Evolutionary conservation across 1,284 basidiomycete genomes (phyloP), one percentile per base, ranked within the genome.

Genomic region (Trichosporon coremiiforme): DNA sequence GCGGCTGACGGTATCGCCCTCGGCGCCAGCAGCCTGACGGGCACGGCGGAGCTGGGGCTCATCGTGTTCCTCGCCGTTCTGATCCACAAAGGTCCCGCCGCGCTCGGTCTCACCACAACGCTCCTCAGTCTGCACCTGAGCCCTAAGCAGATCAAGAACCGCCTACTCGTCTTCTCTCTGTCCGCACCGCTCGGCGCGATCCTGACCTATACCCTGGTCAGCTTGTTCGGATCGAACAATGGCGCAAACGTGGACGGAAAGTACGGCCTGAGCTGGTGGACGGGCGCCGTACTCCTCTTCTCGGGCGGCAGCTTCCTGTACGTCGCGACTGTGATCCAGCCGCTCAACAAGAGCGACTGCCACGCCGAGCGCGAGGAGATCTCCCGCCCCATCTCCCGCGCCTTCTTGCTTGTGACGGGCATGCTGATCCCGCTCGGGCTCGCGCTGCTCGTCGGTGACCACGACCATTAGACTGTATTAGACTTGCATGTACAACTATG

Each of bases 281-380:
- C 91, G 0, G 93, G 92, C 6, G 79, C 80, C 2, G 81, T 81
- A 2, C 73, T 84, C 20, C 75, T 83, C 17, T 84, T 84, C 76
- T 83, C 83, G 15, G 95, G 93, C 47, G 95, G 95, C 15, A 94
- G 93, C 0, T 98, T 98, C 83, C 85, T 98, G 35, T 98, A 95
- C 79, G 95, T 98, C 38, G 94, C 95, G 0, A 95, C 95, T 2
- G 91, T 94, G 41, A 86, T 95, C 29, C 92, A 93, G 79, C 89
- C 91, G 2, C 86, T 91, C 2, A 82, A 81, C 2, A 70, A 75
- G 33, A 71, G 22, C 31, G 57, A 62, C 57, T 62, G 57, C 29
- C 57, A 62, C 31, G 12, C 29, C 1, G 20, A 31, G 15, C 20
- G 57, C 57, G 57, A 62, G 6, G 75, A n/a, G 71, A 71, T 33